A percentile compares a stretch with the other conserved stretches of the same genome.
Evolutionary conservation across 208 protist species (phyloP).

Genomic region (Endotrypanum monterogeii): DNA sequence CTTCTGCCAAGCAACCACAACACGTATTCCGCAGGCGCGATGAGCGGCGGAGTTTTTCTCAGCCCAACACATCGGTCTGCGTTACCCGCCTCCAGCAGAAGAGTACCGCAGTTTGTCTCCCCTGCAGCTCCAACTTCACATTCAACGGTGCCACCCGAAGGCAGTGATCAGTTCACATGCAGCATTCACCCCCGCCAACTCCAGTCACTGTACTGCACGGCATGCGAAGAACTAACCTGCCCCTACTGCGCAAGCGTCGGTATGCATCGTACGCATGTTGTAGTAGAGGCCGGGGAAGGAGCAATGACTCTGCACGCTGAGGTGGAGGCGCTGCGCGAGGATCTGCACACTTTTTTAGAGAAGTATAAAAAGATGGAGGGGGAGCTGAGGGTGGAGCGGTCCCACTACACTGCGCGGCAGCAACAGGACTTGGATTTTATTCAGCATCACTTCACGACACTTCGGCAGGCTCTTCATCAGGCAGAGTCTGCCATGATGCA

Average conservation of each 20-base stretch:
- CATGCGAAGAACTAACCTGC: slow-evolving; percentile 58
- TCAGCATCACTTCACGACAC: slow-evolving; percentile 32
- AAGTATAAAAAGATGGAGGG: slow-evolving; percentile 39
- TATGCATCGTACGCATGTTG: slow-evolving; percentile 52
- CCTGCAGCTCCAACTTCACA: background rate
- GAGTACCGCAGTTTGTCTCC: background rate
- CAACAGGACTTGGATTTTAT: slow-evolving; percentile 26
- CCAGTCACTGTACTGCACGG: slow-evolving; percentile 54
- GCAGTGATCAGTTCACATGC: slow-evolving; percentile 42
- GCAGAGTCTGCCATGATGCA: slow-evolving; percentile 32
- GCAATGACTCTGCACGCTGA: slow-evolving; percentile 28
- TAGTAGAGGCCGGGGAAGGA: slow-evolving; percentile 35
- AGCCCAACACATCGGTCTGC: background rate
- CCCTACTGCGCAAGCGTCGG: slow-evolving; percentile 75
- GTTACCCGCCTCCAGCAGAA: background rate
- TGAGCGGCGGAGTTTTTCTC: background rate
- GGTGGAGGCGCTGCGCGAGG: slow-evolving; percentile 46
- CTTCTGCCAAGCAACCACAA: background rate
- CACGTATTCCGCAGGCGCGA: background rate
- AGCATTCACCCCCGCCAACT: slow-evolving; percentile 39
- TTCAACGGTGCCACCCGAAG: slow-evolving; percentile 8
- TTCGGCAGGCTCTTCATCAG: slow-evolving; percentile 37
- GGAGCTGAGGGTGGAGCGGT: slow-evolving; percentile 45
- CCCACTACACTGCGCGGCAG: slow-evolving; percentile 19
- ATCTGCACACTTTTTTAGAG: slow-evolving; percentile 46